Evolutionary conservation across 2,329 filamentous ascomycete genomes (phyloP).

Genomic region (Aspergillus sergii): DNA sequence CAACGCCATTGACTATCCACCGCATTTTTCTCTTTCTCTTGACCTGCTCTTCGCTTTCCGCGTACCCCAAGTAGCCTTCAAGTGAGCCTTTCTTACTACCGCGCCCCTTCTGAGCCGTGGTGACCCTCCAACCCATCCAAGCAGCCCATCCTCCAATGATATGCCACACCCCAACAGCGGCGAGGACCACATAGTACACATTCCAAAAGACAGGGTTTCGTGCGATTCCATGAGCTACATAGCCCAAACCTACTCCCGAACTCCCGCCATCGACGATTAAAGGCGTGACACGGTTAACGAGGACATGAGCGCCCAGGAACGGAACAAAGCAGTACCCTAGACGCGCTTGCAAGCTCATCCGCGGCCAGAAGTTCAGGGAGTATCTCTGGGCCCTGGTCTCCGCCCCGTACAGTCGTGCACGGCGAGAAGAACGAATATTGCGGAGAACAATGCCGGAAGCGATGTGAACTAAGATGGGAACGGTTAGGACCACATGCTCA

Average conservation of each 20-base stretch:
- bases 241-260: conserved; percentile 81
- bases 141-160: conserved; percentile 83
- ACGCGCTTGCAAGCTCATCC: conserved; percentile 67
- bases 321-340: conserved; percentile 72
- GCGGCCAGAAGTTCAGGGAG: conserved; percentile 64
- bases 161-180: conserved; percentile 72
- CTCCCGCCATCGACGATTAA: conserved; percentile 78
- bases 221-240: conserved; percentile 82
- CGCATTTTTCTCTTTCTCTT: conserved; percentile 64
- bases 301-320: conserved; percentile 70
- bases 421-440: conserved; percentile 71
- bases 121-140: conserved; percentile 66
- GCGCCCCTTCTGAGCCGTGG: conserved; percentile 33
- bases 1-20: conserved; percentile 70
- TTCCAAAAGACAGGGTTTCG: conserved; percentile 68
- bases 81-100: conserved; percentile 31
- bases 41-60: conserved; percentile 56
- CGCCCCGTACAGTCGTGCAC: conserved; percentile 74
- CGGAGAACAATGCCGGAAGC: conserved; percentile 76
- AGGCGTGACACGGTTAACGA: conserved; percentile 76
- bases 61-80: conserved; percentile 35
- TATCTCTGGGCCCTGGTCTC: conserved; percentile 57
- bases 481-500: conserved; percentile 76
- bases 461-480: conserved; percentile 76
- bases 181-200: conserved; percentile 68